Conservation (phyloP, 352 stramenopile species). For the Globisporangium echinulatum region DNA sequence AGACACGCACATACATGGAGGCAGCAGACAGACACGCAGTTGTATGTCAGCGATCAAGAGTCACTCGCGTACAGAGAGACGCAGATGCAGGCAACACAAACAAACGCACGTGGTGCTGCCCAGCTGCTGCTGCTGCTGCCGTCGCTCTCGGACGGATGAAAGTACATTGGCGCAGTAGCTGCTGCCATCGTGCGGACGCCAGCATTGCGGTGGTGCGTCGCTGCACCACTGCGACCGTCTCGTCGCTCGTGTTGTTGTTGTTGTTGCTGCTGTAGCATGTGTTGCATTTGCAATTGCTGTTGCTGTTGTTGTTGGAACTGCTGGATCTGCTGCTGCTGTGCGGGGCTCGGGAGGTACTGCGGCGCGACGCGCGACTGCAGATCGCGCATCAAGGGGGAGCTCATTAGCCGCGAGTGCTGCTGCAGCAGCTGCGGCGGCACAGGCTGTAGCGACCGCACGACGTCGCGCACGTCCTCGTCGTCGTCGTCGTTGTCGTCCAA, state of each 20-base stretch:
- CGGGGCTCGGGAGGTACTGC: constrained; percentile 11
- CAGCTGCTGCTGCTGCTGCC: constrained; percentile 7
- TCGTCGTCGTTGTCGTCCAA: too few species aligned
- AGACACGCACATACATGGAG: too few species aligned
- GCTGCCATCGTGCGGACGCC: too few species aligned
- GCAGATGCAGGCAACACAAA: background rate
- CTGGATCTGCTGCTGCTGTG: constrained; percentile 14
- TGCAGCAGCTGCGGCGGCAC: background rate
- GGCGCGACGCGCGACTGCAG: constrained; percentile 8
- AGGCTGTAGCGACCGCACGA: constrained; percentile 13
- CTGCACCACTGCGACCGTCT: too few species aligned
- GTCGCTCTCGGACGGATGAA: background rate
- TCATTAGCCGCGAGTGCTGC: constrained; percentile 3
- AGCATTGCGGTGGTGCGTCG: too few species aligned
- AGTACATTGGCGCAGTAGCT: background rate
- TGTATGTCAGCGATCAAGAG: too few species aligned
- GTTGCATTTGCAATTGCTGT: constrained; percentile 26
- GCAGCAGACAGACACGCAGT: background rate
- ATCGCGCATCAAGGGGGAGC: constrained; percentile 3
- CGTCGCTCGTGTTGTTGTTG: constrained; percentile 7
- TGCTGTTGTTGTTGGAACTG: constrained; percentile 19
- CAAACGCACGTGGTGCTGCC: background rate
- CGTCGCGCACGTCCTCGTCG: constrained; percentile 8
- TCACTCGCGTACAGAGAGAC: background rate
- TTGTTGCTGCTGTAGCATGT: constrained; percentile 26